Percentiles rank a stretch among this genome's conserved stretches.
Evolutionary conservation across 306 rosid species (phyloP).

Genomic region (Rubus idaeus): DNA sequence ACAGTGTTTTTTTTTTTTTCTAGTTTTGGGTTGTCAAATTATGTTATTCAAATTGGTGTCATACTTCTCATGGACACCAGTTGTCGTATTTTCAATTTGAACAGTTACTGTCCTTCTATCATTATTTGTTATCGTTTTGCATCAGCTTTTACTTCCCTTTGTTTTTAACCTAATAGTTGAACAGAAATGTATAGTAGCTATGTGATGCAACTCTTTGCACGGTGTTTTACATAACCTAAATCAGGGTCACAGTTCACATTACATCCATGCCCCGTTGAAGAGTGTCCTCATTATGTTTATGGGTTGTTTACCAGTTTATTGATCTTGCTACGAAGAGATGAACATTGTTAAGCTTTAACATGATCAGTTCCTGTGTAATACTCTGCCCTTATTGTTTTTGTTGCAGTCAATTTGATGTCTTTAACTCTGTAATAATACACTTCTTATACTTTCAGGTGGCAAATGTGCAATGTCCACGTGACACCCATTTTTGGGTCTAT

Average conservation of each 20-base stretch:
- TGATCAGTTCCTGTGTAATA: conserved; percentile 5
- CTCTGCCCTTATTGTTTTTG: background rate
- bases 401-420: conserved; percentile 16
- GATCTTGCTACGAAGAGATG: background rate
- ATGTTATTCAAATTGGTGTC: background rate
- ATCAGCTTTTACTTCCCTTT: background rate
- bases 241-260: background rate
- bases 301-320: background rate
- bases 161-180: background rate
- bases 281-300: background rate
- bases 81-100: background rate
- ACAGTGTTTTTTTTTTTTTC: background rate
- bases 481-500: conserved; percentile 99
- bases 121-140: background rate
- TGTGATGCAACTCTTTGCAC: background rate
- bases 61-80: background rate
- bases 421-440: conserved; percentile 11
- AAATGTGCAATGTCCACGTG: conserved; percentile 97
- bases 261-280: background rate
- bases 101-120: background rate
- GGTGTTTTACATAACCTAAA: background rate
- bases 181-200: background rate
- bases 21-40: background rate
- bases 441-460: conserved; percentile 72
- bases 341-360: background rate